Evolutionary conservation across 2,329 filamentous ascomycete species (phyloP), one percentile per base, ranked within the genome.

Genomic region (Camillea tinctor): DNA sequence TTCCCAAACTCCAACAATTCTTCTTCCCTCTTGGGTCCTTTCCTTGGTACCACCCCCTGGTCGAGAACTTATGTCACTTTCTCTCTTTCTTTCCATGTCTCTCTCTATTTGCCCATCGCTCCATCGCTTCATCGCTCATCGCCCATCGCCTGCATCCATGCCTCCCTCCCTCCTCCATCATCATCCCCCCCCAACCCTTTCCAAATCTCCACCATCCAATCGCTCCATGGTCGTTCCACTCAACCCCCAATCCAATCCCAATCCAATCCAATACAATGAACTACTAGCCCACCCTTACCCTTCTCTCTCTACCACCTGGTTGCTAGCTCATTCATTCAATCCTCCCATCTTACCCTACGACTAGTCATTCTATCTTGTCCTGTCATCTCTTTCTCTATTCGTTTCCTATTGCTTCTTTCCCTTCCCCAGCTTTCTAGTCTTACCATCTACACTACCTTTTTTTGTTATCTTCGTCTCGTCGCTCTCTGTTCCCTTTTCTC

Each of bases 391-490:
- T 57, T 65, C 66, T 65, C 66, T 65, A 63, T 66, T 63, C 64
- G 58, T 57, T 67, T 66, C 66, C 66, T 67, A 65, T 63, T 64
- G 66, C 65, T 67, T 62, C 67, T 66, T 67, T 69, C 63, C 36
- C 69, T 68, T 69, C 67, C 66, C 66, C 65, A 65, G 69, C 65
- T 68, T 30, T 69, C 58, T 61, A 59, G 57, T 64, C 65, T 64
- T 59, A 58, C 63, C 61, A 63, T 64, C 63, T 63, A 63, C 62
- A n/a, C 61, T 60, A 63, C 67, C 67, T 68, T 30, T 44, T 71
- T 67, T 68, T 30, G 17, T 71, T 67, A 69, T 72, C 70, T 71
- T 71, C 67, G 62, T 69, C 69, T 68, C 69, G 70, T 72, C 69
- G 67, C 67, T 73, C 71, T 66, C 71, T 73, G 64, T 66, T 68